Base-by-base conservation (phyloP, 176 grass and related monocot genomes). In the Oryza coarctata region DNA sequence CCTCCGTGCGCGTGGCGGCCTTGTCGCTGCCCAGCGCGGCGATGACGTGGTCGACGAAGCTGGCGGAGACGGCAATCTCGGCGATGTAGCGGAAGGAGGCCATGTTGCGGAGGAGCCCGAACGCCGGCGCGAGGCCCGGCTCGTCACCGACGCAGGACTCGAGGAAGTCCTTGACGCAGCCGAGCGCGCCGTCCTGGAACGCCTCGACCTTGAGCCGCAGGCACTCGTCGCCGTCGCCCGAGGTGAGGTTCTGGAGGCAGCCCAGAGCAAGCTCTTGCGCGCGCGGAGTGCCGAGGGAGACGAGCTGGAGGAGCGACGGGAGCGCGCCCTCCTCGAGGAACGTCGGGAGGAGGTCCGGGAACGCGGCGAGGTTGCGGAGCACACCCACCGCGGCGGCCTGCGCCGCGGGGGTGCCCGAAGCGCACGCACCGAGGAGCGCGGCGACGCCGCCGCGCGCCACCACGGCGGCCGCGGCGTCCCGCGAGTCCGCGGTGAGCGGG, bases 51-150 rank as follows among this genome's bases (percentile, higher is more conserved):
- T 68, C 23, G 18, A 86, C 78, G 73, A 97, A 90, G 44, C 86
- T 60, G 22, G 78, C 49, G 23, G 84, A 74, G 30, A 45, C 63
- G 17, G 89, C 80, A 30, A 90, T 80, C 89, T 94, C 94, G 3
- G 95, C 95, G 49, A 94, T 88, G 82, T 94, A 94, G 33, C 88
- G 73, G 85, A 93, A 98, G 32, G 88, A 81, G 22, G 90, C 70
- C 75, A 94, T 76, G 81, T 98, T 92, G 45, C 90, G 65, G 77
- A 98, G 75, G 60, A 98, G 84, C 1, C 90, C 90, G 27, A 98
- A 85, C 1, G 88, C 95, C 3, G 92, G 84, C 6, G 93, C 92
- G 0, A 94, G 86, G 12, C 82, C 89, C 13, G 50, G 86, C 72
- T 80, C 81, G 32, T 91, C 81, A 34, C 71, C 75, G 23, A 83